phyloP scores from a whole-genome alignment of 2,329 filamentous ascomycete genomes.

The Aureobasidium melanogenum region DNA sequence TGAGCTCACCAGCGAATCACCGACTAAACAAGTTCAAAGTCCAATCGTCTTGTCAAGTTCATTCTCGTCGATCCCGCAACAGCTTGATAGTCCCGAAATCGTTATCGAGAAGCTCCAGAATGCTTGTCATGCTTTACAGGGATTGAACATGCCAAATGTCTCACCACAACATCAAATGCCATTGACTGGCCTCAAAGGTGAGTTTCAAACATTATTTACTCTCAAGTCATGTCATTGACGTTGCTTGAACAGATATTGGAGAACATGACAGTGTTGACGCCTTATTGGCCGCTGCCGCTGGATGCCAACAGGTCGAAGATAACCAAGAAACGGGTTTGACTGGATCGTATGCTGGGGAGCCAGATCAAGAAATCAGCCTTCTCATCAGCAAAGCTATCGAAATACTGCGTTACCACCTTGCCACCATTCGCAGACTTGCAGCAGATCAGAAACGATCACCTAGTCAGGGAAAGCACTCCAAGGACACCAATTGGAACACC shows the following conservation, averaged over 20 bases:
- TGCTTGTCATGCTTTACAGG: constrained; percentile 9
- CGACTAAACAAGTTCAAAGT: not conserved
- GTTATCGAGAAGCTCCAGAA: constrained; percentile 11
- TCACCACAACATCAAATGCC: not conserved
- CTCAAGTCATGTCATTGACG: not conserved
- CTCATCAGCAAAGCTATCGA: constrained; percentile 13
- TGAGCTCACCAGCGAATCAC: not conserved
- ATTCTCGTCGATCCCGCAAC: not conserved
- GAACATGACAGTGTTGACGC: not conserved
- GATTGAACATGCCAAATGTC: constrained; percentile 5
- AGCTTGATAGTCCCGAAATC: not conserved
- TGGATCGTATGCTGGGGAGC: not conserved
- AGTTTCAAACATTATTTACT: not conserved
- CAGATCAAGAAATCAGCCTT: constrained; percentile 8
- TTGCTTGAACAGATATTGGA: too few relatives aligned
- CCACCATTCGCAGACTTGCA: not conserved
- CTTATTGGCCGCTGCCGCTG: constrained; percentile 5
- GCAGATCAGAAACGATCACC: not conserved
- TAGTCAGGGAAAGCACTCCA: not conserved
- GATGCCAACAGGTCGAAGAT: not conserved
- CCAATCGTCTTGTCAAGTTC: not conserved
- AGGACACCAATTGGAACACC: not conserved
- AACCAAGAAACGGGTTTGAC: not conserved
- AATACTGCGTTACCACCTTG: constrained; percentile 6
- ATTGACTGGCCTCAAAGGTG: not conserved